Evolutionary conservation across 371 early-diverging fungal species (phyloP).

Genomic region (Mucor piriformis): DNA sequence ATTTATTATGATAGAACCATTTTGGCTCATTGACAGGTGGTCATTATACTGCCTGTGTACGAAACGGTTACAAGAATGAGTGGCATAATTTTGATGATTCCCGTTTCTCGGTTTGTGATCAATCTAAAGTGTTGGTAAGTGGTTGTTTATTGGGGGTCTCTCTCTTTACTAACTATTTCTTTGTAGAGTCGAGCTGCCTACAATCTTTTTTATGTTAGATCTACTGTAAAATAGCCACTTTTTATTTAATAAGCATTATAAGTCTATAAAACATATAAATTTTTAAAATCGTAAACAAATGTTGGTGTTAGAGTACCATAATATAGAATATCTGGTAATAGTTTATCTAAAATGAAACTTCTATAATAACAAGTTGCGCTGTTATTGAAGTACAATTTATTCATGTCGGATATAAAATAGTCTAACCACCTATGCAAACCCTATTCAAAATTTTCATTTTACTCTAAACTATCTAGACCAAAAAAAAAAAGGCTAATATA

Average conservation of each 20-base stretch:
- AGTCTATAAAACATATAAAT: too few relatives aligned
- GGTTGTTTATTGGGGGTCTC: neutral
- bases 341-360: too few relatives aligned
- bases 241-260: neutral
- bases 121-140: conserved; percentile 66
- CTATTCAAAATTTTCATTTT: too few relatives aligned
- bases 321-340: too few relatives aligned
- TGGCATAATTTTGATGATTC: conserved; percentile 97
- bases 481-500: too few relatives aligned
- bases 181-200: conserved; percentile 36
- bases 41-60: conserved; percentile 93
- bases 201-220: conserved; percentile 37
- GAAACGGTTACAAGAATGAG: conserved; percentile 72
- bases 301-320: too few relatives aligned
- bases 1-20: conserved; percentile 67
- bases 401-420: too few relatives aligned
- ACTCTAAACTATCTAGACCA: too few relatives aligned
- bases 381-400: too few relatives aligned
- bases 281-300: too few relatives aligned
- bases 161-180: neutral
- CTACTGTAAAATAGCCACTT: conserved; percentile 25
- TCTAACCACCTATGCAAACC: too few relatives aligned
- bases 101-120: conserved; percentile 69
- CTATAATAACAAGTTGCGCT: too few relatives aligned
- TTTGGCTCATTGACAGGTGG: conserved; percentile 91